Base-by-base conservation (phyloP, 768 basidiomycete species). In the Russula emetica region DNA sequence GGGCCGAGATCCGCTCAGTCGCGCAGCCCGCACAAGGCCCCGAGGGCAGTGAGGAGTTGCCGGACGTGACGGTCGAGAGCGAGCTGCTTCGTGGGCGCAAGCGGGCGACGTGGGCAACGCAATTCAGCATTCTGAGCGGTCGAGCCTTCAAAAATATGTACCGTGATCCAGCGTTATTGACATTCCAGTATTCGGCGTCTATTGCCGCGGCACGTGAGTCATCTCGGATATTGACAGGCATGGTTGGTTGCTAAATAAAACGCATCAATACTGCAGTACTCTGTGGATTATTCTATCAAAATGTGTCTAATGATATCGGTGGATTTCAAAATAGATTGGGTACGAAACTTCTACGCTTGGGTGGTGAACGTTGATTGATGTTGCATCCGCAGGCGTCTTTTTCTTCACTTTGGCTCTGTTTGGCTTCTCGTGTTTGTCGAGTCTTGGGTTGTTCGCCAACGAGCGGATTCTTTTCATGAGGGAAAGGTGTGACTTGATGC, bases 141-240 rank as follows among this genome's bases (percentile, higher is more conserved):
- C 77, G 97, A 62, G 94, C 96, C 24, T 98, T 99, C 82, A 98
- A 98, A 83, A 98, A 98, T 71, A 75, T 99, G 64, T 98, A 99
- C 73, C 81, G 96, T 28, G 94, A 99, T 71, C 96, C 96, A 0
- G 88, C 94, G 54, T 75, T 99, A 60, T 80, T 99, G 79, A 82
- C 86, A 2, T 88, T 94, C 8, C 97, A 99, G 76, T 99, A 98
- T 75, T 71, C 86, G 49, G 86, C 92, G 8, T 85, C 94, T 1
- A 83, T 98, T 67, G 81, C 79, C 5, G 80, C 98, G 60, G 97
- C 96, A 14, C 69, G 95, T 92, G 72, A 79, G 89, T 81, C 7
- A 49, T 53, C 55, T 22, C 62, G 49, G 0, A 22, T 14, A 6
- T 34, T 28, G 11, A 54, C 63, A 30, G 50, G 69, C 50, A 65